Evolutionary conservation across 2,329 filamentous ascomycete species (phyloP), one percentile per base, ranked within the genome.

Genomic region (Diaporthe vaccinii): DNA sequence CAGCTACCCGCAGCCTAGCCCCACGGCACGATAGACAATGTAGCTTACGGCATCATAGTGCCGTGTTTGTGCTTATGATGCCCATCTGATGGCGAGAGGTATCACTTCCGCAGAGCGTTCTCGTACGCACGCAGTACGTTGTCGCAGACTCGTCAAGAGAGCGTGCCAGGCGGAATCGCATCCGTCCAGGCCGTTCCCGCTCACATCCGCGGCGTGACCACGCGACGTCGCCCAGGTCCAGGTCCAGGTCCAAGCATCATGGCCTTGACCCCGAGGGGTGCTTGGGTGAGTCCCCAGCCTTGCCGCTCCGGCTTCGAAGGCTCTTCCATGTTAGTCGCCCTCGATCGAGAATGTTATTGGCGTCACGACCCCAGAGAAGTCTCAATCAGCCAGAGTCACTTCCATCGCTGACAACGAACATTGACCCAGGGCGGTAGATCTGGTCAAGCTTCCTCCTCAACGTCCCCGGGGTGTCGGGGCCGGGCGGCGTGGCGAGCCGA

Each of bases 361-460:
- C 49, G 46, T 41, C 12, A 10, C 22, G 8, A 20, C 8, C 15
- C 10, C 31, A 20, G 46, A 68, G 20, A 28, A 20, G 6, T 10
- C 12, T 17, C 15, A 2, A 1, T 69, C 65, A 69, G 22, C 65
- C 65, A 41, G 34, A 69, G 28, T 69, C 46, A 49, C 65, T 55
- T 55, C 14, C 65, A 15, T 69, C 65, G 49, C n/a, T 53, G 31
- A 34, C 65, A 55, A 55, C 31, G 20, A 41, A 55, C 22, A 9
- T 12, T 36, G 46, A 36, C 34, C 8, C 46, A 34, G 46, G 8
- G 14, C 65, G 65, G 65, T 69, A 69, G 49, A 69, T 25, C 65
- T 69, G 46, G n/a, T 55, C 65, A 41, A 69, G 65, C 65, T 69
- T 69, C 65, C 14, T 69, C 65, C 15, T 69, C 46, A n/a, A 41